These are phyloP conservation scores for Fraxinus greggii DNA, from an alignment of 305 asterid species.

Conservation along the genomic window DNA sequence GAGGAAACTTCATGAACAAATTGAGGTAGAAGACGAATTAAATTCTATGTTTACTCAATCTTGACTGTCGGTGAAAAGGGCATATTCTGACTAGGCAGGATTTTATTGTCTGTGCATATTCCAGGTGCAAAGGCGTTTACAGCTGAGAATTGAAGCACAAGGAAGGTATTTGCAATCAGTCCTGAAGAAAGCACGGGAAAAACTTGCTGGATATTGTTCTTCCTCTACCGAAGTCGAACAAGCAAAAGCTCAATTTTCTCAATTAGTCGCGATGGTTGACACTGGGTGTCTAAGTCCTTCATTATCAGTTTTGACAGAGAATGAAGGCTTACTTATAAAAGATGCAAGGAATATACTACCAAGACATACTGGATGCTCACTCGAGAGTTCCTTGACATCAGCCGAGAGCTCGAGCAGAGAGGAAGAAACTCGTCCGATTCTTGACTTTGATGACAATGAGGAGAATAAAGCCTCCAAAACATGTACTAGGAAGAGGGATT, in stretches of 20 bases:
- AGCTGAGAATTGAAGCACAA: constrained; percentile 86
- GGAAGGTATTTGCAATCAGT: constrained; percentile 88
- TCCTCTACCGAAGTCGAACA: constrained; percentile 55
- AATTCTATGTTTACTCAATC: neutral
- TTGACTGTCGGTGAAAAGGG: neutral
- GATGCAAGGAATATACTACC: constrained; percentile 29
- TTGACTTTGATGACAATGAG: neutral
- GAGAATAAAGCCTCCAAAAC: neutral
- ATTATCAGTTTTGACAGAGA: constrained; percentile 59
- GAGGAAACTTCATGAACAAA: constrained; percentile 79
- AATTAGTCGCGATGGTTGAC: constrained; percentile 69
- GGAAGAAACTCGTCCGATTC: constrained; percentile 23
- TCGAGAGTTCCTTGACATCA: constrained; percentile 78
- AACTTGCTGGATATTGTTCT: constrained; percentile 59
- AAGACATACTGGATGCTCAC: constrained; percentile 39
- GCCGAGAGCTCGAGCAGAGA: constrained; percentile 52
- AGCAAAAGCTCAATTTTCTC: constrained; percentile 69
- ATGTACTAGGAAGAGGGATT: neutral
- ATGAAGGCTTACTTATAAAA: constrained; percentile 40
- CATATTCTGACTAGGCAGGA: neutral
- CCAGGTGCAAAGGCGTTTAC: constrained; percentile 85
- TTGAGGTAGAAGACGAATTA: constrained; percentile 51
- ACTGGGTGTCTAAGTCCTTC: constrained; percentile 56
- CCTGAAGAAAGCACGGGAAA: constrained; percentile 71
- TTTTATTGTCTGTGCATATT: neutral